Conservation (phyloP, 805 yeast species). For the Candida montana region DNA sequence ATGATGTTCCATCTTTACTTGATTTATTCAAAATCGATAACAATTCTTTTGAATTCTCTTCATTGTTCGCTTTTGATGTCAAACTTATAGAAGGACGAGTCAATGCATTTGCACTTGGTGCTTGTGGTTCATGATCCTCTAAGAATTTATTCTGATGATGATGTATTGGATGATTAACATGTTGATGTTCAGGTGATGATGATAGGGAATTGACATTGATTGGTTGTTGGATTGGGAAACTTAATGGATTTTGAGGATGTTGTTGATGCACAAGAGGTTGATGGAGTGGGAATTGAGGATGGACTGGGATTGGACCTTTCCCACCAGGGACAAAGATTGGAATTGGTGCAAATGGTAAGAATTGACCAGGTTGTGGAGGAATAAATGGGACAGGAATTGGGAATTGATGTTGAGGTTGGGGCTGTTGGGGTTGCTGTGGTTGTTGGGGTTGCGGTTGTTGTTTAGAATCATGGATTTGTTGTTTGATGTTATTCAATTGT, state of each 20-base stretch:
- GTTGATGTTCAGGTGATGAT: neutral
- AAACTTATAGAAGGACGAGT: conserved; percentile 32
- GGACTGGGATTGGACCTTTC: neutral
- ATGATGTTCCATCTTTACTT: neutral
- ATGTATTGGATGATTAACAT: conserved; percentile 1
- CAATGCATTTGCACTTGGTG: conserved; percentile 37
- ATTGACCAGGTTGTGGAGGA: conserved; percentile 4
- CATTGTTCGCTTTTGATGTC: conserved; percentile 17
- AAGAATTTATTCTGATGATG: conserved; percentile 14
- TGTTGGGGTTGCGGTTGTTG: conserved; percentile 7
- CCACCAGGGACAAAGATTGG: neutral
- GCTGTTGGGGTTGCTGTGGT: conserved; percentile 2
- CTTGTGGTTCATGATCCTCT: conserved; percentile 8
- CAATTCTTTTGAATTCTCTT: conserved; percentile 36
- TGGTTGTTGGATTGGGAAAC: conserved; percentile 12
- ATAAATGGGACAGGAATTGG: conserved; percentile 9
- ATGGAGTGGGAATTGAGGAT: neutral
- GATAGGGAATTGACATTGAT: neutral
- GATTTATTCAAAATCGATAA: conserved; percentile 34
- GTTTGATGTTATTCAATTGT: conserved; percentile 15
- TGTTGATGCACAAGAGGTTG: neutral
- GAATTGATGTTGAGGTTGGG: neutral
- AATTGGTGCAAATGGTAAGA: conserved; percentile 9
- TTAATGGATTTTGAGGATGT: neutral
- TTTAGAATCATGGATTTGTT: conserved; percentile 8